Evolutionary conservation across 208 protist genomes (phyloP).

Genomic region (Willaertia magna): DNA sequence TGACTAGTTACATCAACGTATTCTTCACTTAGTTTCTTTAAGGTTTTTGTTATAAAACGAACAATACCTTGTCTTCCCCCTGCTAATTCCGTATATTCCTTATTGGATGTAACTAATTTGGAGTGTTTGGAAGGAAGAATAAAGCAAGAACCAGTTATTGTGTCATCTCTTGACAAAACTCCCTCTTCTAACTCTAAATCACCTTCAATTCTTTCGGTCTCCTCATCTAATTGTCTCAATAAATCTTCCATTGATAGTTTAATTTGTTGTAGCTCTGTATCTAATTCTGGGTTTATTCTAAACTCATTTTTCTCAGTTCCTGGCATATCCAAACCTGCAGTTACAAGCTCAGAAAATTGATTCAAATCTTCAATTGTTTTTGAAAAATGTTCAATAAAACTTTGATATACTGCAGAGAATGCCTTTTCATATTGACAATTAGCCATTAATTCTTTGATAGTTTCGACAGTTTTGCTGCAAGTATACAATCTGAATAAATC

Average conservation of each 20-base stretch:
- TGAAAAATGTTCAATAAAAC: background rate
- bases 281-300: conserved; percentile 22
- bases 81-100: conserved; percentile 29
- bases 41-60: conserved; percentile 56
- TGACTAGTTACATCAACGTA: conserved; percentile 55
- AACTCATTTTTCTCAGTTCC: conserved; percentile 20
- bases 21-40: conserved; percentile 54
- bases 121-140: background rate
- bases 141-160: background rate
- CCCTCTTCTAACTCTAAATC: conserved; percentile 8
- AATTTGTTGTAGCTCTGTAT: conserved; percentile 6
- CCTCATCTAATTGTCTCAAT: conserved; percentile 6
- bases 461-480: background rate
- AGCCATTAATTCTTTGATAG: background rate
- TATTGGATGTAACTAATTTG: background rate
- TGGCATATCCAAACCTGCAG: conserved; percentile 18
- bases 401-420: no score
- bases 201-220: background rate
- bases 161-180: background rate
- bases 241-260: background rate
- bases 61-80: conserved; percentile 74
- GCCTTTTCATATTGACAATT: no score
- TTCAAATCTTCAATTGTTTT: conserved; percentile 1
- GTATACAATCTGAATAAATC: conserved; percentile 13
- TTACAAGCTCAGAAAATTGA: conserved; percentile 11